Base-by-base conservation (phyloP, 805 yeast genomes). In the Spathaspora girioi region DNA sequence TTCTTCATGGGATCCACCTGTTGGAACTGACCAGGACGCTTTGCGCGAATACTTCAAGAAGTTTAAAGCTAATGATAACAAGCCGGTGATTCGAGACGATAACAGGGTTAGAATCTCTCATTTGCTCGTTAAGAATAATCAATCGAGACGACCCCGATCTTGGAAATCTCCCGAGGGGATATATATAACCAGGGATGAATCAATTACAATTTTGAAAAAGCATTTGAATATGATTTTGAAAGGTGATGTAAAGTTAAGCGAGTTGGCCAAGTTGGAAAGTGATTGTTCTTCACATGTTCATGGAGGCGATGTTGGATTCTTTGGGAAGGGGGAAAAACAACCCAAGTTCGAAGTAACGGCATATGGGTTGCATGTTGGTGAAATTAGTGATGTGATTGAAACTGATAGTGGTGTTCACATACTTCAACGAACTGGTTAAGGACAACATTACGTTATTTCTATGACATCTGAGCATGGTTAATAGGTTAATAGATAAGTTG, bases 271-370 rank as follows among this genome's bases (percentile, higher is more conserved):
- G 38, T 82, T 90, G 1, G 94, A 89, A 65, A 86, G 96, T 55
- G 99, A 93, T 65, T 91, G 97, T 68, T 81, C 88, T n/a, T 86
- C 96, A 11, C 96, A 87, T 61, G 75, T 86, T 45, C 84, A 89
- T 62, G 90, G 91, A 18, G 99, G 99, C 45, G 99, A 94, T 67
- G 75, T 94, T 60, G 98, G 99, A 0, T 83, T 72, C 63, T 94
- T 94, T 64, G 89, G 87, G 20, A 83, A 78, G 54, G 97, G 97
- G 40, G 91, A 86, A 60, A 94, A 93, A 99, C 98, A 94, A 68
- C 97, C 97, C 35, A 72, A 86, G 52, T 94, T 94, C 63, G 99
- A 94, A 69, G 84, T 84, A 53, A 96, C 94, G 1, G 85, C 97
- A 1, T 93, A 87, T 66, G 84, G 71, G 4, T 73, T 94, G 57